Conservation (phyloP, 371 early-diverging fungal species). For the Rhizopus microsporus region DNA sequence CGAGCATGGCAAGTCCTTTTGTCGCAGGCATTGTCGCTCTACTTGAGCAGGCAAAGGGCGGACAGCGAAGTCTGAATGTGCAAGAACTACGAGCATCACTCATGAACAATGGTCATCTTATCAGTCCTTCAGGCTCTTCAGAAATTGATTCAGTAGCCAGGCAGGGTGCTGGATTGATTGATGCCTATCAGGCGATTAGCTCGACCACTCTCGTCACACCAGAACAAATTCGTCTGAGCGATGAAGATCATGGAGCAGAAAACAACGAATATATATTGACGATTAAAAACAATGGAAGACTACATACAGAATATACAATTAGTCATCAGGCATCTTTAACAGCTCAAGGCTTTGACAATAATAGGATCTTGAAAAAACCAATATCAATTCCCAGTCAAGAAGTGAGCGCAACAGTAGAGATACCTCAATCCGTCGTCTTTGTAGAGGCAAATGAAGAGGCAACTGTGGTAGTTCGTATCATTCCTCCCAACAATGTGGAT, state of each 20-base stretch:
- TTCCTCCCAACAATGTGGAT: slow-evolving; percentile 21
- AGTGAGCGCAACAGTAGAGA: slow-evolving; percentile 30
- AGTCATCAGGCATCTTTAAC: slow-evolving; percentile 46
- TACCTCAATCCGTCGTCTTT: slow-evolving; percentile 13
- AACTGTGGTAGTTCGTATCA: slow-evolving; percentile 32
- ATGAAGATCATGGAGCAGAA: slow-evolving; percentile 48
- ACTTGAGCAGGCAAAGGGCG: slow-evolving; percentile 35
- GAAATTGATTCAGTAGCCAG: slow-evolving; percentile 47
- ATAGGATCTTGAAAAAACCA: slow-evolving; percentile 23
- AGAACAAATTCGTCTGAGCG: slow-evolving; percentile 65
- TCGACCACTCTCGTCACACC: slow-evolving; percentile 60
- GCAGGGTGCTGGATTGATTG: slow-evolving; percentile 78
- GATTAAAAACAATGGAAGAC: slow-evolving; percentile 60
- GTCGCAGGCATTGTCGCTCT: slow-evolving; percentile 72
- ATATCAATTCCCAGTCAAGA: slow-evolving; percentile 14
- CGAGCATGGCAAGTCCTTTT: slow-evolving; percentile 78
- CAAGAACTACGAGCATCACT: slow-evolving; percentile 35
- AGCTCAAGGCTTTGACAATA: slow-evolving; percentile 41
- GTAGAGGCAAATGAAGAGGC: slow-evolving; percentile 26
- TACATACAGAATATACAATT: slow-evolving; percentile 53
- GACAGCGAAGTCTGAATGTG: slow-evolving; percentile 23
- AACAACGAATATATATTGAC: slow-evolving; percentile 49
- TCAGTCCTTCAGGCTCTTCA: slow-evolving; percentile 33
- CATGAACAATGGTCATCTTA: slow-evolving; percentile 57
- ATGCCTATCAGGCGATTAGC: slow-evolving; percentile 60